Base-by-base conservation (phyloP, 2,329 filamentous ascomycete species). In the Fusarium sp. region DNA sequence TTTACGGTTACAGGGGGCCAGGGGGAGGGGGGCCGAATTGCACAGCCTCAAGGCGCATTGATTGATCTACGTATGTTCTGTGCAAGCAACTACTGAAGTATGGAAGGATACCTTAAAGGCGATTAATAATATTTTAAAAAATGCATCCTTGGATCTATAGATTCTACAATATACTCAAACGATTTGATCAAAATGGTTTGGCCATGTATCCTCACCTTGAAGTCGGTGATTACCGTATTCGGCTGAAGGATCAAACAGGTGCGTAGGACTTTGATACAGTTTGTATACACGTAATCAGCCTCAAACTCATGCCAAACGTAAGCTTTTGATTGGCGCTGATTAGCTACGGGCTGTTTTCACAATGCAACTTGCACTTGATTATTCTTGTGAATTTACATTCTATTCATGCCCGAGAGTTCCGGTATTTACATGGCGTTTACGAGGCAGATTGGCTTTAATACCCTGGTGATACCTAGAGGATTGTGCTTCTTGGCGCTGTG, bases 31-130 rank as follows among this genome's bases (percentile, higher is more conserved):
- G 46, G 62, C 41, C 46, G 49, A 65, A 42, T 17, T 59, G 63
- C 63, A 68, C 65, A 68, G 63, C 65, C 65, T 50, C 65, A 29
- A 36, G 29, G 31, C 38, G 39, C 35, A 61, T 68, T 45, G 25
- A 61, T 55, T 50, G 64, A 68, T 68, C 57, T 55, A 38, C 56
- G 46, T 65, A 41, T 22, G 22, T 10, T 31, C 9, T n/a, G 27
- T 3, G 7, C 25, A 4, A 12, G 22, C 38, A 41, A 9, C 33
- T 44, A n/a, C 25, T 13, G 13, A 27, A 27, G 6, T 7, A 39
- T 13, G 29, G 39, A 29, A 20, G 20, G 10, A 36, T 36, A 25
- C 25, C 25, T 25, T 25, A 27, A 22, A 35, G 29, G n/a, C 25
- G 22, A 25, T 55, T 8, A 1, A 20, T 14, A 27, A 20, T 31